Percentiles rank a stretch among this genome's conserved stretches.
These are phyloP conservation scores for Cyathus olla DNA, from an alignment of 1,284 basidiomycete genomes.

Conservation along the genomic window DNA sequence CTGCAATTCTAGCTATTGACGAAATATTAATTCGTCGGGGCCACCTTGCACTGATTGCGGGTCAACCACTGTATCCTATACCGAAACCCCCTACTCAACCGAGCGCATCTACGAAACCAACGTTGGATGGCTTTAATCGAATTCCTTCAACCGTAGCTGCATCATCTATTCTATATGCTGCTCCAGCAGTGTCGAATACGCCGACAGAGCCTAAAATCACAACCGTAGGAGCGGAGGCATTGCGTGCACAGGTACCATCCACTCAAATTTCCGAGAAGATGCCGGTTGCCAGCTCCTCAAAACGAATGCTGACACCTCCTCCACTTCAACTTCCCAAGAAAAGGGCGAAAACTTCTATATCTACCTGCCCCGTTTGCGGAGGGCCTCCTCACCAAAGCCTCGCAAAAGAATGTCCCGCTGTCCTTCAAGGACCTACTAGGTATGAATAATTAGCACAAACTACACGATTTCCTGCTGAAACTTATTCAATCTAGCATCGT, in stretches of 20 bases:
- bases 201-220: no score
- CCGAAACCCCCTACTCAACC: slow-evolving; percentile 29
- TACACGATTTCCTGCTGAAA: background rate
- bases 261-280: background rate
- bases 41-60: slow-evolving; percentile 62
- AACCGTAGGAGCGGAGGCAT: no score
- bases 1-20: slow-evolving; percentile 76
- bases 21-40: slow-evolving; percentile 65
- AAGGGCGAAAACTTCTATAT: slow-evolving; percentile 44
- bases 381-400: slow-evolving; percentile 51
- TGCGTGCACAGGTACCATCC: no score
- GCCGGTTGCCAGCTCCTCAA: slow-evolving; percentile 23
- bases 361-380: slow-evolving; percentile 59
- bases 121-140: background rate
- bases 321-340: slow-evolving; percentile 24
- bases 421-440: slow-evolving; percentile 62
- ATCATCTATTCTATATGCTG: background rate
- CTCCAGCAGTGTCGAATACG: no score
- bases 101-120: slow-evolving; percentile 1
- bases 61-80: slow-evolving; percentile 71
- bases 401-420: slow-evolving; percentile 63
- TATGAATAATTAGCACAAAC: slow-evolving; percentile 43
- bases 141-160: background rate
- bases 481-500: slow-evolving; percentile 43
- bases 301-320: slow-evolving; percentile 31